phyloP scores from a whole-genome alignment of 2,329 filamentous ascomycete species.

The Teratosphaeria destructans region DNA sequence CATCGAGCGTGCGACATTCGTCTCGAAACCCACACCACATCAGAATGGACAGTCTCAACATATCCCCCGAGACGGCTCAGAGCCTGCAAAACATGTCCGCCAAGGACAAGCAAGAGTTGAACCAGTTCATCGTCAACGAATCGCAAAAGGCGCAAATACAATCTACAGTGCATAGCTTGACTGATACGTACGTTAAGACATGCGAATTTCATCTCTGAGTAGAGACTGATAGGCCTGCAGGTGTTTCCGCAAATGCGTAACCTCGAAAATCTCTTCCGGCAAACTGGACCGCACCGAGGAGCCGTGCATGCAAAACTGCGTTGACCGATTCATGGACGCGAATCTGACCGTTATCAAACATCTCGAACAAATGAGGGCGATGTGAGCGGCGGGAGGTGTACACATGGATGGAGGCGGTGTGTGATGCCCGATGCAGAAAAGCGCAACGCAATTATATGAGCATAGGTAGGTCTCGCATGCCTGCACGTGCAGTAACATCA shows the following conservation, averaged over 20 bases:
- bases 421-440: background rate
- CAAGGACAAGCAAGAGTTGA: conserved; percentile 53
- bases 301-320: conserved; percentile 80
- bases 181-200: conserved; percentile 22
- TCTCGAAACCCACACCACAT: background rate
- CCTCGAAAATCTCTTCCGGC: conserved; percentile 57
- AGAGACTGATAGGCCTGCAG: conserved; percentile 42
- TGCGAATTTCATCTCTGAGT: conserved; percentile 35
- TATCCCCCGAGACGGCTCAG: conserved; percentile 16
- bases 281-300: conserved; percentile 70
- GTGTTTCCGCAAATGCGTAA: conserved; percentile 94
- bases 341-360: conserved; percentile 79
- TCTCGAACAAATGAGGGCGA: conserved; percentile 50
- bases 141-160: conserved; percentile 65
- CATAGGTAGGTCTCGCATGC: too few relatives aligned
- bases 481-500: too few relatives aligned
- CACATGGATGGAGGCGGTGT: background rate
- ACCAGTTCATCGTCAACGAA: conserved; percentile 55
- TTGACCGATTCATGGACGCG: conserved; percentile 85
- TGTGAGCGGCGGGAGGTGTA: background rate
- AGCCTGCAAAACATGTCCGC: conserved; percentile 18
- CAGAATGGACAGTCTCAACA: conserved; percentile 19
- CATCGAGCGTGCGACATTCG: background rate
- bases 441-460: too few relatives aligned
- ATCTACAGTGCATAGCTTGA: conserved; percentile 27